These are phyloP conservation scores for Polyrhizophydium stewartii DNA, from an alignment of 371 early-diverging fungal genomes.

Conservation along the genomic window DNA sequence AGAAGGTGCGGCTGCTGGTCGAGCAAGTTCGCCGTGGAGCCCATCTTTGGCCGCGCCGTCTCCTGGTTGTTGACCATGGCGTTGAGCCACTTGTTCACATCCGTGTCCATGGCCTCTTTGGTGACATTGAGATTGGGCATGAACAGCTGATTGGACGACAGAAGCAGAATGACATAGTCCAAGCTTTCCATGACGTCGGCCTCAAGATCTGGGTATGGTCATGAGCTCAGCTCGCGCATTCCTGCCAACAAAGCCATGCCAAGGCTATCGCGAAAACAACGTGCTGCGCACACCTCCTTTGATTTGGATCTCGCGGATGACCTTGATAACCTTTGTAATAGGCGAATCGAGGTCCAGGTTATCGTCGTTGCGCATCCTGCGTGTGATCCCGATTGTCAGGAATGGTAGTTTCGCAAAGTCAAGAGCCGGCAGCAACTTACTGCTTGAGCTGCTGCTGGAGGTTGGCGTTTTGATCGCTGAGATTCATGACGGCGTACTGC, in stretches of 20 bases:
- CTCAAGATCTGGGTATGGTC: conserved; percentile 16
- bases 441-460: conserved; percentile 28
- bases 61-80: conserved; percentile 29
- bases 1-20: no score
- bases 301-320: conserved; percentile 35
- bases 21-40: not conserved
- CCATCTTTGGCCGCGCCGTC: not conserved
- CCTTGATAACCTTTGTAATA: conserved; percentile 46
- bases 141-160: conserved; percentile 46
- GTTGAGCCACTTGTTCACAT: conserved; percentile 43
- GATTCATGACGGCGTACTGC: conserved; percentile 17
- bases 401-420: no score
- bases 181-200: conserved; percentile 31
- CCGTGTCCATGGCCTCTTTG: conserved; percentile 32
- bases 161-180: conserved; percentile 39
- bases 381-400: no score
- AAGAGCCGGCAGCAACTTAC: conserved; percentile 6
- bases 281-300: conserved; percentile 21
- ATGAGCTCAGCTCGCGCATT: no score
- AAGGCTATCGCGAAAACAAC: no score
- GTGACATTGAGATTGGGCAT: conserved; percentile 34
- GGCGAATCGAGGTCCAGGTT: conserved; percentile 46
- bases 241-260: no score
- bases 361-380: conserved; percentile 26
- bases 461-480: conserved; percentile 28